Conservation (phyloP, 441 rosid genomes). For the Theobroma grandiflorum region DNA sequence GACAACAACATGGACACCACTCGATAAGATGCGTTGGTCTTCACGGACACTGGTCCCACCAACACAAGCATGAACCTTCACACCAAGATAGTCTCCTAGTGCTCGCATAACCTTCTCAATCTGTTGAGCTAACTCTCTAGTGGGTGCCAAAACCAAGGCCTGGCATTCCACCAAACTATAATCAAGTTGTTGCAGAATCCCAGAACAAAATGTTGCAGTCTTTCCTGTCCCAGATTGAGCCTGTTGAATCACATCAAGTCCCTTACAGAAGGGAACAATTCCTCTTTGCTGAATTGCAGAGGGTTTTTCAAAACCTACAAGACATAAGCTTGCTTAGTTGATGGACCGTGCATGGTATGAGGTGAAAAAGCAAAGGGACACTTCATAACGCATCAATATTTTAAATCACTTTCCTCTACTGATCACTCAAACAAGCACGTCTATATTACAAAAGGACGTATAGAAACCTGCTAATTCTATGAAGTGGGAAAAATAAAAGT, state of each 20-base stretch:
- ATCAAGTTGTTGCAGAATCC: conserved; percentile 76
- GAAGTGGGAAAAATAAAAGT: not conserved
- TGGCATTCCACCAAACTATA: conserved; percentile 67
- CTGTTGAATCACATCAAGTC: conserved; percentile 86
- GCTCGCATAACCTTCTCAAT: conserved; percentile 90
- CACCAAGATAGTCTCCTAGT: conserved; percentile 82
- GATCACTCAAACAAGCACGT: not conserved
- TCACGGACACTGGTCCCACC: conserved; percentile 85
- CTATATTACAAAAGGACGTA: not conserved
- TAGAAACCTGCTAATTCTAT: too few relatives aligned
- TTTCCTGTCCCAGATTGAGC: conserved; percentile 88
- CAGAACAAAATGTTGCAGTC: conserved; percentile 87
- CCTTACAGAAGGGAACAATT: conserved; percentile 85
- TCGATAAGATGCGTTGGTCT: conserved; percentile 72
- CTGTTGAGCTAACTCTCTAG: conserved; percentile 83
- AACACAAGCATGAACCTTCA: conserved; percentile 84
- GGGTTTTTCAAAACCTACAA: conserved; percentile 81
- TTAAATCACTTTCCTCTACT: not conserved
- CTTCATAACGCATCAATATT: not conserved
- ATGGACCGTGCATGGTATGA: not conserved
- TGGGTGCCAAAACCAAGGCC: conserved; percentile 78
- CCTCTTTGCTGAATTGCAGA: conserved; percentile 91
- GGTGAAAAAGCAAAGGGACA: not conserved
- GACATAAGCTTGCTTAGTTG: not conserved
- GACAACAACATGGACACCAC: conserved; percentile 88